A percentile compares a stretch with the other conserved stretches of the same genome.
phyloP scores from a whole-genome alignment of 2,329 filamentous ascomycete genomes.

The Aspergillus unguis region DNA sequence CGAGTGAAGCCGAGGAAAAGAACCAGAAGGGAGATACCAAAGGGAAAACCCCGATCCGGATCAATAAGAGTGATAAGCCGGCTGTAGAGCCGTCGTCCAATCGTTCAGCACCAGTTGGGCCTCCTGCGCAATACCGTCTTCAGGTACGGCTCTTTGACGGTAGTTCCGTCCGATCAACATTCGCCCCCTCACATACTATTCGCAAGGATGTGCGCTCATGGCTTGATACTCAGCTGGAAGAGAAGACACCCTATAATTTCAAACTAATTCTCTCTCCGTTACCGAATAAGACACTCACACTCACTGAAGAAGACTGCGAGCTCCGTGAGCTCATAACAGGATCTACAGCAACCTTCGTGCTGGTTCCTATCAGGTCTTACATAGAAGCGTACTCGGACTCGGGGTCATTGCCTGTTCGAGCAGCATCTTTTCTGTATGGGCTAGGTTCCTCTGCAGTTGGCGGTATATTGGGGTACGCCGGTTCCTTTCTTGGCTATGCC shows the following conservation, averaged over 20 bases:
- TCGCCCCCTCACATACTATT: slow-evolving; percentile 63
- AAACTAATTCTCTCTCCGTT: slow-evolving; percentile 77
- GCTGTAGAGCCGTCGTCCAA: slow-evolving; percentile 7
- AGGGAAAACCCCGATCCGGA: slow-evolving; percentile 10
- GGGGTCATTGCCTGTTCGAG: slow-evolving; percentile 40
- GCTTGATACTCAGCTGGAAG: slow-evolving; percentile 65
- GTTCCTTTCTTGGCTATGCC: slow-evolving; percentile 44
- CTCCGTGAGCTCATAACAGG: slow-evolving; percentile 68
- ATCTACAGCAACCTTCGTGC: slow-evolving; percentile 77
- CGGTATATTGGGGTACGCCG: slow-evolving; percentile 42
- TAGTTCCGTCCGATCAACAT: slow-evolving; percentile 69
- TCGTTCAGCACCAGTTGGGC: slow-evolving; percentile 16
- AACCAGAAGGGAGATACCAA: slow-evolving; percentile 27
- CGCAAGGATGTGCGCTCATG: slow-evolving; percentile 67
- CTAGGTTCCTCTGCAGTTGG: slow-evolving; percentile 44
- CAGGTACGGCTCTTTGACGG: slow-evolving; percentile 84
- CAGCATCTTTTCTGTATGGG: slow-evolving; percentile 41
- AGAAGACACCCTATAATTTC: slow-evolving; percentile 70
- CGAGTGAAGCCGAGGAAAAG: not conserved
- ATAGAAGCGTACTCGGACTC: slow-evolving; percentile 55
- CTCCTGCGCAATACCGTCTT: slow-evolving; percentile 54
- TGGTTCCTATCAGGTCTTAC: slow-evolving; percentile 66
- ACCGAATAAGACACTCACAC: slow-evolving; percentile 70
- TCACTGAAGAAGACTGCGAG: slow-evolving; percentile 67
- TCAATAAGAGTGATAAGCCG: slow-evolving; percentile 12